Evolutionary conservation across 2,329 filamentous ascomycete genomes (phyloP).

Genomic region (Alternaria novae-zelandiae): DNA sequence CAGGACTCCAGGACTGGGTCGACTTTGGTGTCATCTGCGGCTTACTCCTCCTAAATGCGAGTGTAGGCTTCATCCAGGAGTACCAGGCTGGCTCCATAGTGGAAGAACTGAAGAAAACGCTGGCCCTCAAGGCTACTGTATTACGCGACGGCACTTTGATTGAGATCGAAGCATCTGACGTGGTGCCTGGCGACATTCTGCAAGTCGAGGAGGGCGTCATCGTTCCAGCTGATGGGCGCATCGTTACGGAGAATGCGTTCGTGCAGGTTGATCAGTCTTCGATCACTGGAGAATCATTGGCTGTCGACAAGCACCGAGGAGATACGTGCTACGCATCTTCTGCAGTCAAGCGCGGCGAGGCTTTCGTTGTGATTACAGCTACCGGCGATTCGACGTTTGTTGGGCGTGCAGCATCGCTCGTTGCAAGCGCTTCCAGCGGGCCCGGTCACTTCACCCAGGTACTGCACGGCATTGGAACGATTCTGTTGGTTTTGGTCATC

Average conservation of each 20-base stretch:
- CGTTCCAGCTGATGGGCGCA: constrained; percentile 85
- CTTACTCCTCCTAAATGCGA: constrained; percentile 81
- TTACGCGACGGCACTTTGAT: constrained; percentile 79
- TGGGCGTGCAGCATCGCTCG: constrained; percentile 84
- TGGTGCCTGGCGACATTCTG: constrained; percentile 89
- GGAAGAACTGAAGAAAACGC: constrained; percentile 87
- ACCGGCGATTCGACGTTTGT: constrained; percentile 92
- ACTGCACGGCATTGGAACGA: constrained; percentile 82
- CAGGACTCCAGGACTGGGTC: constrained; percentile 86
- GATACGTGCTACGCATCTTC: constrained; percentile 87
- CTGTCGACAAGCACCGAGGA: constrained; percentile 84
- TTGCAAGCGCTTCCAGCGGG: constrained; percentile 75
- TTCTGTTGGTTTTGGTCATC: constrained; percentile 80
- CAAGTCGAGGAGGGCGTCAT: constrained; percentile 92
- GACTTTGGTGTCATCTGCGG: constrained; percentile 92
- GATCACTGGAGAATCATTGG: constrained; percentile 90
- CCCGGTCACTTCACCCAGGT: constrained; percentile 91
- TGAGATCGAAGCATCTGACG: constrained; percentile 81
- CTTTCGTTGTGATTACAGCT: constrained; percentile 79
- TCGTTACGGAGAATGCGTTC: constrained; percentile 83
- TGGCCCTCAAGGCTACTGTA: constrained; percentile 86
- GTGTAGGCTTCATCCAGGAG: constrained; percentile 87
- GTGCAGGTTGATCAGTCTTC: constrained; percentile 91
- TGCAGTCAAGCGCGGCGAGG: constrained; percentile 88
- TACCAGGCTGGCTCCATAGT: constrained; percentile 90